Evolutionary conservation across 441 rosid species (phyloP), one percentile per base, ranked within the genome.

Genomic region (Aquilaria agallochum): DNA sequence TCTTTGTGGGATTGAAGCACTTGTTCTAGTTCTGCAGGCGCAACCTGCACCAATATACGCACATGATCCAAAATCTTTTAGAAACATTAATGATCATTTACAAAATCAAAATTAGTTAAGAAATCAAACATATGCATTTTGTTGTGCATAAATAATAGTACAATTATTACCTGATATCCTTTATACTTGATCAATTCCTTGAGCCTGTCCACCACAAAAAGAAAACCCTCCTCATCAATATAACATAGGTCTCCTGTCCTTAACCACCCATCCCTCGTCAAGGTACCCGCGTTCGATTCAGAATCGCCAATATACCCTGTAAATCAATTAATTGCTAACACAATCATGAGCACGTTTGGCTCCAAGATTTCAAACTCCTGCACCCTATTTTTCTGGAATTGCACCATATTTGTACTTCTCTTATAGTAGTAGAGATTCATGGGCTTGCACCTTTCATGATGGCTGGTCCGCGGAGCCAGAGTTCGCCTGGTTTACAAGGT

Each of bases 151-250:
- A 3, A 20, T 13, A 33, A 32, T 20, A 13, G 20, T 20, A 7
- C 30, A 56, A 6, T 9, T 1, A 45, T 50, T 30, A 80, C 85
- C 80, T 75, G 85, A 57, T 66, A 80, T 2, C 75, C 85, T 34
- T 73, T 75, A 62, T 71, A 78, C 62, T 78, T 80, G 45, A 80
- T 80, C 20, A 80, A 33, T 50, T 78, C 85, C 59, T 80, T 80
- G 7, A 80, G 70, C 55, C 85, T 66, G 31, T 78, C 85, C 0
- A 80, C 73, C n/a, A 80, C 53, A 47, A 56, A 78, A 1, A 78
- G 44, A 68, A 68, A 75, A 9, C 85, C 85, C 33, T 75, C 62
- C 31, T 67, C 53, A 11, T 78, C 78, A 32, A 80, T 54, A 62
- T 73, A 80, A 60, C 82, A 71, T 0, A 80, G 54, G 56, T 80